These are phyloP conservation scores for Asterophora lycoperdoides DNA, from an alignment of 768 basidiomycete genomes.

Conservation along the genomic window DNA sequence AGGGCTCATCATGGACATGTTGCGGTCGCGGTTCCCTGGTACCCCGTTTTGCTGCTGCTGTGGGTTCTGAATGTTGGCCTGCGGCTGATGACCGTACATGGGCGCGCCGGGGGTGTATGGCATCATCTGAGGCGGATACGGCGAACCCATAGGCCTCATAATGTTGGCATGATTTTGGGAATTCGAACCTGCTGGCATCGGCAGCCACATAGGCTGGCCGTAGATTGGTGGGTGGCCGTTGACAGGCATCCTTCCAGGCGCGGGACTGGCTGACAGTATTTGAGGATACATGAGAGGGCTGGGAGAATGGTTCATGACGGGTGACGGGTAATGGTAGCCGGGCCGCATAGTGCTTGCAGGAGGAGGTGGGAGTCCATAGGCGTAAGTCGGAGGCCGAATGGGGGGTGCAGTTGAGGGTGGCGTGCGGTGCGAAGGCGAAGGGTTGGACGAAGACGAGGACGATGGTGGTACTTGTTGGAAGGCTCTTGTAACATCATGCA, in stretches of 20 bases:
- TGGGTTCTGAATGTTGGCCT: constrained; percentile 38
- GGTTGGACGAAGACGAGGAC: constrained; percentile 48
- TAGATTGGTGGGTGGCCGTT: constrained; percentile 63
- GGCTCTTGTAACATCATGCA: constrained; percentile 78
- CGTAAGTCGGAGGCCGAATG: constrained; percentile 38
- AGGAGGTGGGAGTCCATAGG: constrained; percentile 40
- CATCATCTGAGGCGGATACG: constrained; percentile 63
- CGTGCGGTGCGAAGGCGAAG: constrained; percentile 41
- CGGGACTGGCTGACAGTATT: constrained; percentile 56
- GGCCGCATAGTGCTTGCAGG: constrained; percentile 51
- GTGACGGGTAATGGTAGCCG: constrained; percentile 60
- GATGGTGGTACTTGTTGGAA: constrained; percentile 80
- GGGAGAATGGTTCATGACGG: constrained; percentile 71
- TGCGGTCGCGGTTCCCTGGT: constrained; percentile 42
- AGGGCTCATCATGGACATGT: constrained; percentile 67
- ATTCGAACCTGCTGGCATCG: constrained; percentile 41
- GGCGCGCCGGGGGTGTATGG: constrained; percentile 53
- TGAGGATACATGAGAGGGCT: constrained; percentile 64
- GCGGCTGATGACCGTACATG: constrained; percentile 47
- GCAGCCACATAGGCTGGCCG: constrained; percentile 63
- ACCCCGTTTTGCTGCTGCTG: constrained; percentile 36
- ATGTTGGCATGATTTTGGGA: constrained; percentile 45
- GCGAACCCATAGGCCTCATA: constrained; percentile 56
- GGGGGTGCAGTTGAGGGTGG: constrained; percentile 48
- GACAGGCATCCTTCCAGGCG: constrained; percentile 55